Percentiles rank a stretch among this genome's conserved stretches.
phyloP scores from a whole-genome alignment of 176 grass and related monocot genomes.

The Cenchrus americanus region DNA sequence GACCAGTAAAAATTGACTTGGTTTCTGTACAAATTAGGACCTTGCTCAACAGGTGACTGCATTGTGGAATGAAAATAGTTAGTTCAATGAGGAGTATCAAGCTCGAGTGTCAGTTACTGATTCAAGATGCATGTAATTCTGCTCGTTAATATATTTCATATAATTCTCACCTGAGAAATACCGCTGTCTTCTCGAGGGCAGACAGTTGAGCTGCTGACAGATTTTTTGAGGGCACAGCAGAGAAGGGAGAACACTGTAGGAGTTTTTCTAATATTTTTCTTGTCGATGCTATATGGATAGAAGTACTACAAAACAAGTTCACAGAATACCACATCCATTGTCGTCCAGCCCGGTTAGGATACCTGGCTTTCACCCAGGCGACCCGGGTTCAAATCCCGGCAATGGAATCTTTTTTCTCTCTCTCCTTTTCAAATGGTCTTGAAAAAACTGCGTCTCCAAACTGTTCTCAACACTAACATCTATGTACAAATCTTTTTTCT shows the following conservation, averaged over 20 bases:
- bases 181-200: too few species aligned
- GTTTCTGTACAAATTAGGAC: not conserved
- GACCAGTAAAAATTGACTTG: not conserved
- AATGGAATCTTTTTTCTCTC: conserved; percentile 51
- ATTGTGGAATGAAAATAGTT: not conserved
- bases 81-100: not conserved
- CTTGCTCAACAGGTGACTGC: not conserved
- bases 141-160: not conserved
- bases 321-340: conserved; percentile 51
- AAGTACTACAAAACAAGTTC: too few species aligned
- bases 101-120: not conserved
- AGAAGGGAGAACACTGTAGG: too few species aligned
- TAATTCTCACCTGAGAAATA: too few species aligned
- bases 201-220: too few species aligned
- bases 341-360: conserved; percentile 98
- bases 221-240: too few species aligned
- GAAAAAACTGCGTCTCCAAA: too few species aligned
- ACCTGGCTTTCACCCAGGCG: conserved; percentile 97
- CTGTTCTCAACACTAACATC: too few species aligned
- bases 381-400: conserved; percentile 64
- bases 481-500: not conserved
- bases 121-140: not conserved
- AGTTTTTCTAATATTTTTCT: too few species aligned
- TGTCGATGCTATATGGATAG: too few species aligned
- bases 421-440: too few species aligned